phyloP scores from a whole-genome alignment of 441 rosid genomes.

The Sinapis alba region DNA sequence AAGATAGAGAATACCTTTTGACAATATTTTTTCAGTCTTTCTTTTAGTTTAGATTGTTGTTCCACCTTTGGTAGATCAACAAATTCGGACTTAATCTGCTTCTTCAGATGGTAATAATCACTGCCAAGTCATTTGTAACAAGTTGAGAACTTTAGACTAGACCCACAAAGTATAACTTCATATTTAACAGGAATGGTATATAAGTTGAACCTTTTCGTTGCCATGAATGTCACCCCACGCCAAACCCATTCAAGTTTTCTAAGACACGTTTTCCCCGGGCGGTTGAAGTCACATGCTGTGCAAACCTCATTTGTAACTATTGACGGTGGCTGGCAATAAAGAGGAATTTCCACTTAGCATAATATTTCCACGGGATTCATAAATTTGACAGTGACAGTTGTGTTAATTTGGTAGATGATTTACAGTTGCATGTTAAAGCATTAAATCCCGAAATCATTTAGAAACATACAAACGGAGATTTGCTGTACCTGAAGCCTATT shows the following conservation, averaged over 20 bases:
- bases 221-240: constrained; percentile 97
- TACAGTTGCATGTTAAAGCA: constrained; percentile 16
- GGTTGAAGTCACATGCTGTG: constrained; percentile 99
- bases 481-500: constrained; percentile 96
- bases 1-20: constrained; percentile 69
- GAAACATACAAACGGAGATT: constrained; percentile 11
- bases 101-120: constrained; percentile 95
- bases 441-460: constrained; percentile 12
- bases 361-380: neutral
- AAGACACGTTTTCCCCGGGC: constrained; percentile 94
- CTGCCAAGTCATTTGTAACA: constrained; percentile 51
- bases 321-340: constrained; percentile 86
- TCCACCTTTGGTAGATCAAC: constrained; percentile 89
- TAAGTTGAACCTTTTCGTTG: constrained; percentile 75
- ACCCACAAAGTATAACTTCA: constrained; percentile 30
- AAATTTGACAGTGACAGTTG: constrained; percentile 11
- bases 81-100: constrained; percentile 93
- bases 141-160: constrained; percentile 21
- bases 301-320: constrained; percentile 92
- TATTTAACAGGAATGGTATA: constrained; percentile 15
- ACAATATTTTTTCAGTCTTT: constrained; percentile 86
- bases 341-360: neutral
- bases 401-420: constrained; percentile 14
- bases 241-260: constrained; percentile 99
- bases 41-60: constrained; percentile 83